Evolutionary conservation across 2,329 filamentous ascomycete genomes (phyloP), one percentile per base, ranked within the genome.

Genomic region (Penicillium sp.): DNA sequence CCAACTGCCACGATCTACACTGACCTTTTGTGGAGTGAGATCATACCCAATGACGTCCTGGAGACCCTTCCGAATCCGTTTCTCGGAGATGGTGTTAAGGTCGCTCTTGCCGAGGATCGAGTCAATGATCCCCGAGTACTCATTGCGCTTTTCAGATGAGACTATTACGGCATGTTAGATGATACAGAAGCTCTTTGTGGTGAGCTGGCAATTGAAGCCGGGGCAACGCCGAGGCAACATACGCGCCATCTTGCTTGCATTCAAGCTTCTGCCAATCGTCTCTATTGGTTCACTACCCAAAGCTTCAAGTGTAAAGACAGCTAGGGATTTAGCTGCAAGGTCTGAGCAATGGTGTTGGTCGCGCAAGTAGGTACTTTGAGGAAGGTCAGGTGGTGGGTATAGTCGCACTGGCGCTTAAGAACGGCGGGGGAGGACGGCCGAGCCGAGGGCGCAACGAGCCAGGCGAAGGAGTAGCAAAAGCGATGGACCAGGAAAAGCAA

Each of bases 51-150:
- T 81, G 60, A 77, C 77, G 67, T 84, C 84, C 70, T 88, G 85
- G 41, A 89, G 77, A 31, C 83, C 84, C 73, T 85, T 86, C 64
- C 86, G 83, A 72, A 89, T 87, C 66, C 81, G 80, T 76, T 89
- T 89, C 60, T 85, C 85, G 37, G 86, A 87, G 63, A 89, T 83
- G 55, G 84, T 87, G 63, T 85, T 84, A 33, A 89, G 77, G 67
- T 89, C 86, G 69, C 84, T 85, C 55, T 76, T 76, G 46, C 80
- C 80, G 52, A 89, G 78, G 66, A 89, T 88, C 35, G 79, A 77
- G 73, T 89, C 87, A 66, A 89, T 88, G 71, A 88, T 85, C 66
- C 76, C 75, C 46, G 81, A 78, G 71, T 86, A 86, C 54, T 76
- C 76, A 54, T 77, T 76, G 71, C 79, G 78, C 49, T 78, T 70